These are phyloP conservation scores for Lagenaria siceraria DNA, from an alignment of 306 rosid species.

Conservation along the genomic window DNA sequence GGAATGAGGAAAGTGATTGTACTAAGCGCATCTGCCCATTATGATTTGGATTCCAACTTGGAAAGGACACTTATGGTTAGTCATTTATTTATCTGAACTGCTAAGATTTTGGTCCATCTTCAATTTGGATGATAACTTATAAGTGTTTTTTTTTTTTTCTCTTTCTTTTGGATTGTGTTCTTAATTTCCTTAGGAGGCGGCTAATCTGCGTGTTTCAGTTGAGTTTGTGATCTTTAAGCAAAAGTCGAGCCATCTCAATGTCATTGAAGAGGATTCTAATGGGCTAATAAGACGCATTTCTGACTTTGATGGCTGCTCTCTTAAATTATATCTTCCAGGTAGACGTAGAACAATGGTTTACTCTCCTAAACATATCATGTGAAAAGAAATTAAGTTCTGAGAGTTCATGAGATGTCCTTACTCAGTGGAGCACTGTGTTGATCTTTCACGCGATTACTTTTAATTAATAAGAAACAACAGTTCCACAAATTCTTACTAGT, in stretches of 20 bases:
- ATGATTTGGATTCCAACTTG: conserved; percentile 34
- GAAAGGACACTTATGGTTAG: conserved; percentile 49
- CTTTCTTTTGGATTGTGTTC: background rate
- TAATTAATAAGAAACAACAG: background rate
- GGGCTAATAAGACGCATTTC: conserved; percentile 38
- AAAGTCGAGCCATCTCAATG: conserved; percentile 44
- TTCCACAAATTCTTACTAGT: background rate
- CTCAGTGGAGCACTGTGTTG: background rate
- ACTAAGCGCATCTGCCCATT: conserved; percentile 42
- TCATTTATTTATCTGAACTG: background rate
- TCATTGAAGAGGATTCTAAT: conserved; percentile 29
- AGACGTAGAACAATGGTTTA: conserved; percentile 20
- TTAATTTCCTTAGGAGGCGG: conserved; percentile 38
- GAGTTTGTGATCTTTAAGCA: conserved; percentile 59
- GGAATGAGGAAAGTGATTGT: conserved; percentile 53
- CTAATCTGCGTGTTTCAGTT: conserved; percentile 53
- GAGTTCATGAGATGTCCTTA: background rate
- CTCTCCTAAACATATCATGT: background rate
- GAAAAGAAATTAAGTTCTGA: background rate
- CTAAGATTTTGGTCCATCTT: background rate
- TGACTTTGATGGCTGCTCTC: conserved; percentile 56
- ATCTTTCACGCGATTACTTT: background rate
- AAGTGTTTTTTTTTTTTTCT: background rate
- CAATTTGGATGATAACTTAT: background rate
- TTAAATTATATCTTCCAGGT: conserved; percentile 54